A percentile compares a stretch with the other conserved stretches of the same genome.
phyloP scores from a whole-genome alignment of 805 yeast species.

The Hanseniaspora mollemarum region DNA sequence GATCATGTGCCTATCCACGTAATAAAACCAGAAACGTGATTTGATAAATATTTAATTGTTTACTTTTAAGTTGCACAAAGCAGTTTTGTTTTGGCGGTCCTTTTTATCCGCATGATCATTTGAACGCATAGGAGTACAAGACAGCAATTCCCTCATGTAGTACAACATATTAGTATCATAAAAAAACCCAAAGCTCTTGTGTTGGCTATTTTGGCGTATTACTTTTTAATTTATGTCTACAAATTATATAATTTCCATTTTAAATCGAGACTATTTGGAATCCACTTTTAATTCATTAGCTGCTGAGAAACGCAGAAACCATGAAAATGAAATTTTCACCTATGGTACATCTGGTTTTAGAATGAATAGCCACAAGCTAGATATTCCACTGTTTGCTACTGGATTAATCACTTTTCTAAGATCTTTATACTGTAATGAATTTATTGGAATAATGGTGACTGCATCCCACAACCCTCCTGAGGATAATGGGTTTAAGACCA shows the following conservation, averaged over 20 bases:
- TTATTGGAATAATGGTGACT: constrained; percentile 92
- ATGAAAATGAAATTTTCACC: constrained; percentile 33
- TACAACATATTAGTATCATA: too few species aligned
- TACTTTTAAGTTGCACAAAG: too few species aligned
- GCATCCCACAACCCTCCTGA: constrained; percentile 90
- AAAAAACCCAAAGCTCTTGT: too few species aligned
- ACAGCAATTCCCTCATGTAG: too few species aligned
- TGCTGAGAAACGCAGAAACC: background rate
- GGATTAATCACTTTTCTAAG: constrained; percentile 75
- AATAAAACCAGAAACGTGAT: too few species aligned
- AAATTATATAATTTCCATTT: constrained; percentile 18
- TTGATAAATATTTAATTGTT: too few species aligned
- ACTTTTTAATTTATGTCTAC: too few species aligned
- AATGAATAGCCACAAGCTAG: constrained; percentile 54
- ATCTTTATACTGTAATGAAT: constrained; percentile 56
- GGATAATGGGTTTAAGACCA: constrained; percentile 87
- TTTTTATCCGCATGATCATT: too few species aligned
- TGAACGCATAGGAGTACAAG: too few species aligned
- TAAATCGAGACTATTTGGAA: constrained; percentile 28
- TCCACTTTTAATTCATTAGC: constrained; percentile 1
- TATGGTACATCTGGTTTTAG: constrained; percentile 99
- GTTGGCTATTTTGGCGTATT: too few species aligned
- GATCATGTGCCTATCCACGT: too few species aligned
- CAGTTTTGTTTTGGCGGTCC: too few species aligned
- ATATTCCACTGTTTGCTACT: constrained; percentile 71